These are phyloP conservation scores for Geranium incanum DNA, from an alignment of 441 rosid species.

Conservation along the genomic window DNA sequence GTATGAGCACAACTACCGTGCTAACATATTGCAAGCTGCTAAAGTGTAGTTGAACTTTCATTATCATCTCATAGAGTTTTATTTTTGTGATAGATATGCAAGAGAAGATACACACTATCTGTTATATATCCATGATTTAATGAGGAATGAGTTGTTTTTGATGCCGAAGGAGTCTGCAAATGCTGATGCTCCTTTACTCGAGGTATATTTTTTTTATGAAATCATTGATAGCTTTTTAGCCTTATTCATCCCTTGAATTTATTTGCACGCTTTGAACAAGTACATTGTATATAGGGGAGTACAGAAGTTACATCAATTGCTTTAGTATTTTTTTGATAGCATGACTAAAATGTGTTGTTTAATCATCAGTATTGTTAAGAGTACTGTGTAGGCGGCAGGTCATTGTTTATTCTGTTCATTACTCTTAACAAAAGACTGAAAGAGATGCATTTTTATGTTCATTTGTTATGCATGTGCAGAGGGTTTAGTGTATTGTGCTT, in stretches of 20 bases:
- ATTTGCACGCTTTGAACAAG: background rate
- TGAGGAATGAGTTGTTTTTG: constrained; percentile 44
- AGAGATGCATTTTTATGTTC: background rate
- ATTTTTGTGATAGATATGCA: constrained; percentile 13
- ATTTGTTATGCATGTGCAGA: background rate
- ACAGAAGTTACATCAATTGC: background rate
- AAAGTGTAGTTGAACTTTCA: constrained; percentile 7
- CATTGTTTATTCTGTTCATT: background rate
- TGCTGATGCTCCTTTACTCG: constrained; percentile 50
- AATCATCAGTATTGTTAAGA: background rate
- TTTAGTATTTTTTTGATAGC: background rate
- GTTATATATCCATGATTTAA: constrained; percentile 62
- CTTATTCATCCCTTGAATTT: too few relatives aligned
- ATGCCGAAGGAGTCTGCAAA: constrained; percentile 38
- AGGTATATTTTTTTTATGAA: constrained; percentile 39
- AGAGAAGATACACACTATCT: constrained; percentile 95
- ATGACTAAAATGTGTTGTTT: background rate
- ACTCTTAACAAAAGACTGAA: background rate
- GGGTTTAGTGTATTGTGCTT: background rate
- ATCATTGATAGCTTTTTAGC: background rate
- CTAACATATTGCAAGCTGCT: background rate
- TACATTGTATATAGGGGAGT: background rate
- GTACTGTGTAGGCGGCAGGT: background rate
- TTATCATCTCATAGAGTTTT: constrained; percentile 15
- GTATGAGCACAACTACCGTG: too few relatives aligned